These are phyloP conservation scores for Camelina laxa DNA, from an alignment of 345 rosid species.

Conservation along the genomic window DNA sequence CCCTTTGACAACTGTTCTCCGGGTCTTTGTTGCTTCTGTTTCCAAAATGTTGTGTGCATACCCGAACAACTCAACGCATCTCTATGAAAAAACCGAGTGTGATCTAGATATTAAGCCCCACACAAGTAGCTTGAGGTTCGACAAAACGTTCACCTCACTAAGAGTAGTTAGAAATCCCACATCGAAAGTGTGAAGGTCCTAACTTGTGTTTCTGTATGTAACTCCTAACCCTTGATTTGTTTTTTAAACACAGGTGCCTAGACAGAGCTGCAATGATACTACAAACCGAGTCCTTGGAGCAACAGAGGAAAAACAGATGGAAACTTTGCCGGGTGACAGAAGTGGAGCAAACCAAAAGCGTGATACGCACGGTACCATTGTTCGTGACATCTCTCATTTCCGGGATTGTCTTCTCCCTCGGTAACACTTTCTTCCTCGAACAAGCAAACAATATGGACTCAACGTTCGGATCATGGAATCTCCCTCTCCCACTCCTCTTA, in stretches of 20 bases:
- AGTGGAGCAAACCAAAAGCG: slow-evolving; percentile 50
- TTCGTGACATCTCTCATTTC: slow-evolving; percentile 42
- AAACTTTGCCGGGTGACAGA: slow-evolving; percentile 52
- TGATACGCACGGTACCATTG: slow-evolving; percentile 40
- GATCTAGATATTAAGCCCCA: slow-evolving; percentile 23
- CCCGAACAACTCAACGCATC: slow-evolving; percentile 20
- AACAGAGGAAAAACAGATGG: slow-evolving; percentile 48
- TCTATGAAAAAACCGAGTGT: slow-evolving; percentile 36
- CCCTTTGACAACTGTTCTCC: slow-evolving; percentile 43
- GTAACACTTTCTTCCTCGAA: slow-evolving; percentile 48
- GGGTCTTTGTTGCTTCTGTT: slow-evolving; percentile 48
- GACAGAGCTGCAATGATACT: slow-evolving; percentile 51
- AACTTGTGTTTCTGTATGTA: slow-evolving; percentile 12
- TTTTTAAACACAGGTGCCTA: slow-evolving; percentile 32
- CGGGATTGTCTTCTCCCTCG: slow-evolving; percentile 46
- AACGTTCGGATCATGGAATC: slow-evolving; percentile 39
- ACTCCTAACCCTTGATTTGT: background rate
- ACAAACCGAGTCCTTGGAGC: slow-evolving; percentile 37
- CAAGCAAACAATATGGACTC: slow-evolving; percentile 49
- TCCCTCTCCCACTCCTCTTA: slow-evolving; percentile 47
- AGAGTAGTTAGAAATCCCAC: background rate
- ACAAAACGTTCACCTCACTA: background rate
- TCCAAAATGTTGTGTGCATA: slow-evolving; percentile 33
- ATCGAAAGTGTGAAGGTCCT: background rate
- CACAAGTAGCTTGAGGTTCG: slow-evolving; percentile 43